phyloP scores from a whole-genome alignment of 2,329 filamentous ascomycete genomes.

The Scedosporium apiospermum region DNA sequence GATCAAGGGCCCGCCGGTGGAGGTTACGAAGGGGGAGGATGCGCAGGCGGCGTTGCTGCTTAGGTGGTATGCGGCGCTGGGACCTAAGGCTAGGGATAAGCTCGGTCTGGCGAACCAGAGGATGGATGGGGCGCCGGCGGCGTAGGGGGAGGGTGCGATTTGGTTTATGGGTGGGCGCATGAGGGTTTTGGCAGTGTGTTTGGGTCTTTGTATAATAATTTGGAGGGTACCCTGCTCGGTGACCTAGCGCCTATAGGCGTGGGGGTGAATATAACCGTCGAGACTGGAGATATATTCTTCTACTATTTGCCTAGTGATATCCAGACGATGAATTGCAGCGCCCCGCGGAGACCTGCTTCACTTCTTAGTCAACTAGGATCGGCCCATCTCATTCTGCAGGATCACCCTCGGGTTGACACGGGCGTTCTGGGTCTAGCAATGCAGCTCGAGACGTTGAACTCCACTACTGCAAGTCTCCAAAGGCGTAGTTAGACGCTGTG shows the following conservation, averaged over 20 bases:
- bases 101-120: slow-evolving; percentile 38
- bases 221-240: neutral
- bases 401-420: too few relatives aligned
- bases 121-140: slow-evolving; percentile 3
- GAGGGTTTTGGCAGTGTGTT: neutral
- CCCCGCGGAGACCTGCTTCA: too few relatives aligned
- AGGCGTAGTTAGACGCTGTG: too few relatives aligned
- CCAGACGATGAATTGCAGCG: too few relatives aligned
- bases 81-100: slow-evolving; percentile 34
- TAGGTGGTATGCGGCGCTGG: slow-evolving; percentile 39
- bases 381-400: too few relatives aligned
- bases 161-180: neutral
- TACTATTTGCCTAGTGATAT: too few relatives aligned
- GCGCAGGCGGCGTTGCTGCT: slow-evolving; percentile 38
- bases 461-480: too few relatives aligned
- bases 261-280: too few relatives aligned
- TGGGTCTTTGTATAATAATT: neutral
- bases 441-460: too few relatives aligned
- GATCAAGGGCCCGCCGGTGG: slow-evolving; percentile 50
- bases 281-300: too few relatives aligned
- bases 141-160: neutral
- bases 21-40: slow-evolving; percentile 40
- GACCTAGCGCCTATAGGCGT: neutral
- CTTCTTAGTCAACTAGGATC: too few relatives aligned
- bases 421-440: too few relatives aligned